Conservation (phyloP, 495 filamentous ascomycete species). For the Paragyromitra xinjiangensis region DNA sequence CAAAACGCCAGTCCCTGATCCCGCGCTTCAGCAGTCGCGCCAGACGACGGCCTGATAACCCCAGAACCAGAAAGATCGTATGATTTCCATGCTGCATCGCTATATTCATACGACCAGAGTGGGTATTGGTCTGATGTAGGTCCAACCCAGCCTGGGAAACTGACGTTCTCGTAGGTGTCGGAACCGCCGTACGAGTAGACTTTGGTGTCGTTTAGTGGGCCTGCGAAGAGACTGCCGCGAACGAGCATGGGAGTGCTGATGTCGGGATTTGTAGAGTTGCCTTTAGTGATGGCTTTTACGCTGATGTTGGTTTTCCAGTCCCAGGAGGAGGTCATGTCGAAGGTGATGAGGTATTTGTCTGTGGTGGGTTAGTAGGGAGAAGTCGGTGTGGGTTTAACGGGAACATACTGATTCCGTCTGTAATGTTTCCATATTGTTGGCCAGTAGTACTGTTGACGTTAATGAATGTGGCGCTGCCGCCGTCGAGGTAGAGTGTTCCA, state of each 20-base stretch:
- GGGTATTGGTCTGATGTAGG: constrained; percentile 32
- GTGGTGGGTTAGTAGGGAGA: constrained; percentile 2
- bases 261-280: constrained; percentile 31
- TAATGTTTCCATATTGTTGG: constrained; percentile 27
- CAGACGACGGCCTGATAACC: constrained; percentile 37
- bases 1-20: constrained; percentile 46
- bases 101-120: constrained; percentile 37
- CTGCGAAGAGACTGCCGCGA: constrained; percentile 34
- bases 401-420: constrained; percentile 41
- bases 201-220: constrained; percentile 28
- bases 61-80: constrained; percentile 14
- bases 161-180: constrained; percentile 26
- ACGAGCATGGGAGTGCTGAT: constrained; percentile 24
- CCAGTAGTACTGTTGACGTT: constrained; percentile 28
- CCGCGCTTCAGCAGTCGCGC: constrained; percentile 34
- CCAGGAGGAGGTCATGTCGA: constrained; percentile 38
- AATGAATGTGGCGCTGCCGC: constrained; percentile 35
- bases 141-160: constrained; percentile 18
- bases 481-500: constrained; percentile 41
- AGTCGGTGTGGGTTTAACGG: background rate
- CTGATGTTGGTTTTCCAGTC: constrained; percentile 28
- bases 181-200: constrained; percentile 42
- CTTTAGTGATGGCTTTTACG: constrained; percentile 18
- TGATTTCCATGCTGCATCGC: background rate
- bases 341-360: constrained; percentile 47